Conservation (phyloP, 345 rosid species). For the Gossypium rotundifolium region DNA sequence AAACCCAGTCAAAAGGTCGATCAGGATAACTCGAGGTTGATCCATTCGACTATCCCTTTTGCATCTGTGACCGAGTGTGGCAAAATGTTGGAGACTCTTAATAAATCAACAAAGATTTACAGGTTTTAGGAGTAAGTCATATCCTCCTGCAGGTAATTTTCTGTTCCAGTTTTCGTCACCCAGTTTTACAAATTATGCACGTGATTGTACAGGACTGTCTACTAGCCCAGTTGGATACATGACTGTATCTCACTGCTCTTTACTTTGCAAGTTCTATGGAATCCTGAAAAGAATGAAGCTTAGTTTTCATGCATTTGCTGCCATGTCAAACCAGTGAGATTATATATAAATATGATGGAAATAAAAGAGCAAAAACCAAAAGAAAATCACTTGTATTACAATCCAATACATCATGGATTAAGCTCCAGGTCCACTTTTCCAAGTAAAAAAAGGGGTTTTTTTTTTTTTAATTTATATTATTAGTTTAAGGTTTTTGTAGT, state of each 20-base stretch:
- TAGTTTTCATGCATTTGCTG: neutral
- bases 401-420: neutral
- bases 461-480: neutral
- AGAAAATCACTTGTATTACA: neutral
- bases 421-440: neutral
- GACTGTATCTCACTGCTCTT: neutral
- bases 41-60: slow-evolving; percentile 33
- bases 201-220: neutral
- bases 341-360: neutral
- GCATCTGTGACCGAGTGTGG: slow-evolving; percentile 13
- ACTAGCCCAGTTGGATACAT: neutral
- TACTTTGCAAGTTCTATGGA: neutral
- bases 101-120: slow-evolving; percentile 28
- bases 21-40: slow-evolving; percentile 26
- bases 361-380: neutral
- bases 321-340: slow-evolving; percentile 1
- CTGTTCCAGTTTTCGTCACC: neutral
- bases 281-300: neutral
- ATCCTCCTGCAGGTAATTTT: neutral
- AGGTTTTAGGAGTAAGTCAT: slow-evolving; percentile 23
- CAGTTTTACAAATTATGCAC: neutral
- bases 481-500: neutral
- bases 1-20: slow-evolving; percentile 22
- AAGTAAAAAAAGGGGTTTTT: neutral
- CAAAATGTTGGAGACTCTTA: slow-evolving; percentile 24